Conservation (phyloP, 208 protist species). For the Leishmania arabica region DNA sequence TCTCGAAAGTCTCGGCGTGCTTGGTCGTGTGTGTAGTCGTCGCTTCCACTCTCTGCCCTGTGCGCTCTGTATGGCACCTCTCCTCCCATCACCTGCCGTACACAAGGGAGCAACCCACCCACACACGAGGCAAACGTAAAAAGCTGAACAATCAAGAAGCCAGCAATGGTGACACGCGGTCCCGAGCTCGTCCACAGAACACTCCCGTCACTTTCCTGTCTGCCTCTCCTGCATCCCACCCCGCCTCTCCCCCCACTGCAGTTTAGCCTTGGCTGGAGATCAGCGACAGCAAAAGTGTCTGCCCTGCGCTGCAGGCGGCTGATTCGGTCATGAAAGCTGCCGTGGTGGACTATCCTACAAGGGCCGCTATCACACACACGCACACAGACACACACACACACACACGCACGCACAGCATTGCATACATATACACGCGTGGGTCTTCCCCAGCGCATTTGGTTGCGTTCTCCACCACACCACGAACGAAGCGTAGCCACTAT, state of each 20-base stretch:
- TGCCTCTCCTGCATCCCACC: neutral
- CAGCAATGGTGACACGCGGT: neutral
- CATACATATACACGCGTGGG: neutral
- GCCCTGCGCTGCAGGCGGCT: constrained; percentile 7
- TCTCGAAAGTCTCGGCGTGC: neutral
- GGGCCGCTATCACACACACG: neutral
- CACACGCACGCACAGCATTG: neutral
- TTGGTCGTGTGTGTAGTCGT: neutral
- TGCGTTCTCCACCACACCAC: neutral
- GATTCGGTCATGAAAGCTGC: neutral
- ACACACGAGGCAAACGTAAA: neutral
- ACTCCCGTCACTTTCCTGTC: neutral
- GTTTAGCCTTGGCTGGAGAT: constrained; percentile 31
- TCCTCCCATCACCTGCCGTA: neutral
- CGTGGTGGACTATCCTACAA: neutral
- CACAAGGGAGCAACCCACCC: neutral
- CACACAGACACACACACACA: neutral
- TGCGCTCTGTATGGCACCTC: neutral
- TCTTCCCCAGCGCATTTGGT: neutral
- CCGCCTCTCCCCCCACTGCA: neutral
- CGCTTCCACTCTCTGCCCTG: neutral
- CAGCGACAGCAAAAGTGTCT: constrained; percentile 13
- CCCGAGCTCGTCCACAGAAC: neutral
- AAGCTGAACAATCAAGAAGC: neutral
- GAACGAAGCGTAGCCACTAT: neutral